Conservation (phyloP, 441 rosid genomes). For the Populus hybrid region DNA sequence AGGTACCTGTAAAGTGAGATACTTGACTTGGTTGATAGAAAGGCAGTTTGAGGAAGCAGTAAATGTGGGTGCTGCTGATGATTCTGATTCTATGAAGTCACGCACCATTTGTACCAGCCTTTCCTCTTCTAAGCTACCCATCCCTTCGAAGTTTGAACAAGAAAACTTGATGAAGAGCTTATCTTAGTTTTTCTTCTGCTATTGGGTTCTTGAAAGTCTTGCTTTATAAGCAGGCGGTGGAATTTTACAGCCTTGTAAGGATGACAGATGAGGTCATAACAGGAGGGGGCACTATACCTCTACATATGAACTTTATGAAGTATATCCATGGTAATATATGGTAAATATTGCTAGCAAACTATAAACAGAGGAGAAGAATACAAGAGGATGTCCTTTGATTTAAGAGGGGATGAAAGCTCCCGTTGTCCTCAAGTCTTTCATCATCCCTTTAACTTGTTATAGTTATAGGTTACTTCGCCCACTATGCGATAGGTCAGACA, state of each 20-base stretch:
- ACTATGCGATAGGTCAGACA: too few relatives aligned
- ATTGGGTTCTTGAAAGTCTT: not conserved
- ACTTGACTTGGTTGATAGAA: constrained; percentile 17
- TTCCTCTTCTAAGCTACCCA: constrained; percentile 47
- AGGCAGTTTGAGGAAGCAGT: constrained; percentile 21
- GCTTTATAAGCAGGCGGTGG: constrained; percentile 24
- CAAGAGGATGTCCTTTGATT: constrained; percentile 4
- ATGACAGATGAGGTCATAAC: constrained; percentile 29
- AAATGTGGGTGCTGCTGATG: constrained; percentile 24
- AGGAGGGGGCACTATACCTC: not conserved
- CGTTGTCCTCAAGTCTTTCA: too few relatives aligned
- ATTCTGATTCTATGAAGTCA: constrained; percentile 52
- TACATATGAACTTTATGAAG: not conserved
- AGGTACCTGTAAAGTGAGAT: constrained; percentile 35
- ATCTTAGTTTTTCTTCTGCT: not conserved
- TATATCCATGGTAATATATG: not conserved
- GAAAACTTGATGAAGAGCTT: not conserved
- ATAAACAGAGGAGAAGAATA: not conserved
- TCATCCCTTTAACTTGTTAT: too few relatives aligned
- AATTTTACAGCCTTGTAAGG: constrained; percentile 1
- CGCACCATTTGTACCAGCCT: constrained; percentile 49
- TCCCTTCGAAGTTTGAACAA: not conserved
- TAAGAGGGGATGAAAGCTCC: not conserved
- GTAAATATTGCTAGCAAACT: not conserved
- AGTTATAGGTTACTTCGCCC: too few relatives aligned